These are phyloP conservation scores for Coemansia sp. DNA, from an alignment of 371 early-diverging fungal species.

Conservation along the genomic window DNA sequence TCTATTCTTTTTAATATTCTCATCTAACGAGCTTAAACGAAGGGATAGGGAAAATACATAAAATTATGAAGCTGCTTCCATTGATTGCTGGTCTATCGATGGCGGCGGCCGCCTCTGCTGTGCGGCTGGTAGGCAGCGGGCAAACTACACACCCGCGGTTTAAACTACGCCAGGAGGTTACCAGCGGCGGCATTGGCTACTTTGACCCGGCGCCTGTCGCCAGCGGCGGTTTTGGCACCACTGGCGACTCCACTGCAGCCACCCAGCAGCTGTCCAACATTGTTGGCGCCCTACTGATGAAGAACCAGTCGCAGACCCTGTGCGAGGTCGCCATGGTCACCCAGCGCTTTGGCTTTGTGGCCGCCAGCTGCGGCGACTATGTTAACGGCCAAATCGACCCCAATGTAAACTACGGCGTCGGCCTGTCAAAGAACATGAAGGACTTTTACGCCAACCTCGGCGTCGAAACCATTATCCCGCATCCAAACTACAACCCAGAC, in stretches of 20 bases:
- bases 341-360: conserved; percentile 14
- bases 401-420: background rate
- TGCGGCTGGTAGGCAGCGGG: conserved; percentile 5
- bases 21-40: too few species aligned
- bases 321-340: conserved; percentile 26
- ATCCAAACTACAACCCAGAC: conserved; percentile 20
- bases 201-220: too few species aligned
- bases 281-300: conserved; percentile 10
- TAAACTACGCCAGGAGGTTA: background rate
- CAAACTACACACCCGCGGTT: background rate
- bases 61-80: background rate
- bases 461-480: conserved; percentile 2
- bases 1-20: too few species aligned
- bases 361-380: conserved; percentile 27
- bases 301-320: conserved; percentile 10
- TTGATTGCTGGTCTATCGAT: conserved; percentile 19
- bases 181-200: background rate
- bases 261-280: conserved; percentile 1
- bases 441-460: background rate
- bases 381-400: background rate
- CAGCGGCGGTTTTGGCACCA: background rate
- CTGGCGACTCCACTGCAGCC: background rate
- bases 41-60: too few species aligned
- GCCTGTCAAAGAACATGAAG: conserved; percentile 1
- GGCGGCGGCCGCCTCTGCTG: background rate